Base-by-base conservation (phyloP, 768 basidiomycete species). In the Pleurotus tuber-regium region DNA sequence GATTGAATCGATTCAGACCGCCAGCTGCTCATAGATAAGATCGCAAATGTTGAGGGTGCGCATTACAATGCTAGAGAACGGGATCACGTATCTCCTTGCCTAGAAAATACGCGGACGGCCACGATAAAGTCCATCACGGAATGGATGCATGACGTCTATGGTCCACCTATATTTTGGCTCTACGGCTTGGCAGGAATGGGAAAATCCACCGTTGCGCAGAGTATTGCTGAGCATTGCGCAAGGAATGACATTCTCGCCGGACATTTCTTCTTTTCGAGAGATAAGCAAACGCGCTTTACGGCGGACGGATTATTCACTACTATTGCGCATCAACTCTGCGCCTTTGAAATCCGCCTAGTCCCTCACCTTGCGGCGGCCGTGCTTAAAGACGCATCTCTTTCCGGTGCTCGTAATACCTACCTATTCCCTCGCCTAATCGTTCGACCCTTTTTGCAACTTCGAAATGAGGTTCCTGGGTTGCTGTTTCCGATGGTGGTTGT, bases 151-250 rank as follows among this genome's bases (percentile, higher is more conserved):
- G 35, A 36, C 11, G 6, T 18, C 7, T 14, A 12, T 36, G 35
- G 14, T 4, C 35, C 35, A 4, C 1, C 21, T 11, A 21, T 55
- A 11, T 52, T 55, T 35, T 51, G 50, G 51, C 16, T 55, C 6
- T 12, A 19, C 18, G 43, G 52, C 14, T 12, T 33, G 18, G 52
- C 43, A 2, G 52, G 52, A 5, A 48, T 29, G 25, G 46, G 46
- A 6, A 48, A 48, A 35, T 48, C 25, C 10, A 48, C 46, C 7
- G 21, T 48, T 29, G 46, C 46, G 28, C 46, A 48, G 31, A 48
- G 12, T 25, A 21, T 48, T 4, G 46, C 46, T 9, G 46, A 48
- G 24, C 28, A n/a, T 11, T 26, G 28, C 19, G 26, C 11, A 10
- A 18, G 31, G 28, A 9, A 31, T n/a, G 25, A 7, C 12, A n/a